phyloP scores from a whole-genome alignment of 169 alveolate species.

The Plasmodium berghei region DNA sequence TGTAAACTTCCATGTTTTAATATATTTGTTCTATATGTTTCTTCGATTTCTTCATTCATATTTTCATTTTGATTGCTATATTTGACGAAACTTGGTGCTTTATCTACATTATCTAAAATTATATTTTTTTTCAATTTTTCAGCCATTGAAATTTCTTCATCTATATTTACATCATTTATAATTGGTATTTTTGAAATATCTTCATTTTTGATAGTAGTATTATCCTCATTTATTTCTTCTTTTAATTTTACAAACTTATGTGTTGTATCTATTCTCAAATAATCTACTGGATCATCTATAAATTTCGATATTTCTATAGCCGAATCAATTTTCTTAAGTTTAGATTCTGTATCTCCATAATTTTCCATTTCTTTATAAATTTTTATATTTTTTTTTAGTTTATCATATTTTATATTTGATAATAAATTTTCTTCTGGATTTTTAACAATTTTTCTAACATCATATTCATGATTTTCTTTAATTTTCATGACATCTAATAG shows the following conservation, averaged over 20 bases:
- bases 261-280: slow-evolving; percentile 40
- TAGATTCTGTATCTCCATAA: slow-evolving; percentile 56
- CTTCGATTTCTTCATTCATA: slow-evolving; percentile 31
- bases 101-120: slow-evolving; percentile 33
- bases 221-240: not conserved
- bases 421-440: slow-evolving; percentile 41
- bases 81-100: slow-evolving; percentile 9
- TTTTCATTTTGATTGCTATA: not conserved
- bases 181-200: slow-evolving; percentile 38
- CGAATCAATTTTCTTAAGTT: slow-evolving; percentile 55
- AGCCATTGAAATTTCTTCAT: slow-evolving; percentile 56
- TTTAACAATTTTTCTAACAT: slow-evolving; percentile 20
- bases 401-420: slow-evolving; percentile 28
- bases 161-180: slow-evolving; percentile 34
- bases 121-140: slow-evolving; percentile 27
- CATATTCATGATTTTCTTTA: slow-evolving; percentile 19
- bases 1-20: slow-evolving; percentile 41
- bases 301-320: slow-evolving; percentile 47
- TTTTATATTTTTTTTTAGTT: slow-evolving; percentile 32
- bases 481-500: slow-evolving; percentile 37
- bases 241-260: not conserved
- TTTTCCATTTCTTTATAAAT: slow-evolving; percentile 34
- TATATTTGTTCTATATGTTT: slow-evolving; percentile 13
- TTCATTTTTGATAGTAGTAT: not conserved
- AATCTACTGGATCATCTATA: slow-evolving; percentile 50